Evolutionary conservation across 148 eudicot genomes (phyloP).

Genomic region (Camellia lanceoleosa): DNA sequence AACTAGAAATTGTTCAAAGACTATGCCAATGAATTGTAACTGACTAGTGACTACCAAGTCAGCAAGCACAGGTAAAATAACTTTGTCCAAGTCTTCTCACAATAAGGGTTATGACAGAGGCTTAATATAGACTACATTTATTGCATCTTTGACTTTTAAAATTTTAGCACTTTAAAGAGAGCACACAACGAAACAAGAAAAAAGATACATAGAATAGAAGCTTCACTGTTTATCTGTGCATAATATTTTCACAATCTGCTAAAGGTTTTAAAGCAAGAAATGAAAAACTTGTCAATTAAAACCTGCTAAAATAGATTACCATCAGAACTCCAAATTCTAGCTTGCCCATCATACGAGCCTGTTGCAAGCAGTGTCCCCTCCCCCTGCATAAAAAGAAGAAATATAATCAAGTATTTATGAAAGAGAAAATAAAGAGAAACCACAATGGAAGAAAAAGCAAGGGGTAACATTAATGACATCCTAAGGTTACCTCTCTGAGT

Average conservation of each 20-base stretch:
- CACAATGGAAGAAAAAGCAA: neutral
- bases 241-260: neutral
- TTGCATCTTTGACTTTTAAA: neutral
- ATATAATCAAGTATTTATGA: neutral
- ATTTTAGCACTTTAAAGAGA: neutral
- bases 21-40: neutral
- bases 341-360: slow-evolving; percentile 76
- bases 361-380: slow-evolving; percentile 79
- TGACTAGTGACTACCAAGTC: neutral
- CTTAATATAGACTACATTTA: neutral
- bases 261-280: neutral
- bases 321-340: slow-evolving; percentile 51
- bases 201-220: neutral
- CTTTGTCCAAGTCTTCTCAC: neutral
- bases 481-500: neutral
- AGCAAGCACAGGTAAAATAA: neutral
- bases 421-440: neutral
- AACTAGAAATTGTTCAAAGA: neutral
- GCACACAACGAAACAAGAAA: neutral
- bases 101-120: neutral
- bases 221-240: neutral
- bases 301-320: slow-evolving; percentile 37
- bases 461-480: neutral
- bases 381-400: slow-evolving; percentile 35
- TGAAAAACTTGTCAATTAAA: neutral